Evolutionary conservation across 345 rosid species (phyloP), one percentile per base, ranked within the genome.

Genomic region (Aquilaria yunnanensis): DNA sequence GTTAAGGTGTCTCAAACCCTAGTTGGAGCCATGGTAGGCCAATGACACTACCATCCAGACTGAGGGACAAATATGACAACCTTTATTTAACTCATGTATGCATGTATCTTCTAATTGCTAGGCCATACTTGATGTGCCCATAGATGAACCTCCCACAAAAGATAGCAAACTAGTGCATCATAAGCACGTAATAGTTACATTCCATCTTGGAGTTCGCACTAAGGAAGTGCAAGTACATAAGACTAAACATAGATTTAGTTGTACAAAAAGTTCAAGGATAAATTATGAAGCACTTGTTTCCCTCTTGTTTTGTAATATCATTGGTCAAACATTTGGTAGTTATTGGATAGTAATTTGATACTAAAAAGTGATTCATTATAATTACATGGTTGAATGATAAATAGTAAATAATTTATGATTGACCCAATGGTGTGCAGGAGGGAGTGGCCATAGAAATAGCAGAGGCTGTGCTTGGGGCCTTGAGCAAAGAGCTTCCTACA

Each of bases 171-270:
- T 90, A 57, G 75, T 90, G 48, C 95, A 74, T 33, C 97, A 87
- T 66, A 79, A 81, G 59, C 83, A 82, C 61, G 92, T 90, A 46
- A 85, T 75, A 3, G 88, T 80, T 54, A 90, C 97, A 11, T 95
- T 95, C 73, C 97, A 90, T 75, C 95, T 90, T 1, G 97, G 97
- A 73, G 95, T 92, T 43, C 85, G 97, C 76, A 87, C 95, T 37
- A 90, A 83, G 70, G 95, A 90, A 81, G 97, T 95, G 53, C 97
- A 90, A 81, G 96, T 82, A 52, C 13, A 31, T 56, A 33, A 57
- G 10, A 30, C 12, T 12, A 8, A 37, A 37, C 8, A 37, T 37
- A 4, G 7, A 37, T 37, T 37, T 23, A 23, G 23, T 23, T 23
- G 23, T 23, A 23, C 23, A 23, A 23, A 23, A 23, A 23, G 7